These are phyloP conservation scores for Acacia concinna DNA, from an alignment of 331 rosid species.

Conservation along the genomic window DNA sequence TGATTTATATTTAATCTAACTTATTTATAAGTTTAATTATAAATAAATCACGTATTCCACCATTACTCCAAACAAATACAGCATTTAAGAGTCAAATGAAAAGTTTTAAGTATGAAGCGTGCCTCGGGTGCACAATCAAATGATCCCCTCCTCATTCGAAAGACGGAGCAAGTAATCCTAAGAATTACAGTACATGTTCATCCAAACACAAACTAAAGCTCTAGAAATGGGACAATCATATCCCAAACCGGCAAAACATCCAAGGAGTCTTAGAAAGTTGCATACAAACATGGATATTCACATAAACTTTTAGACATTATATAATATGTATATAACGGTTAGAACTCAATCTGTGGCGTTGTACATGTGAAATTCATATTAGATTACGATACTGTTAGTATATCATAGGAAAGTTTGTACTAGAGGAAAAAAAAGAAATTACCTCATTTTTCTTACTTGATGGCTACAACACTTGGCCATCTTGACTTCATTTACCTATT, in stretches of 20 bases:
- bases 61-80: too few species aligned
- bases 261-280: not conserved
- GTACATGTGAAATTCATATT: not conserved
- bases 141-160: not conserved
- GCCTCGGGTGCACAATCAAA: not conserved
- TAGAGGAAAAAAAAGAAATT: conserved; percentile 18
- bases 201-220: too few species aligned
- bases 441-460: conserved; percentile 8
- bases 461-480: not conserved
- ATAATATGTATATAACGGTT: not conserved
- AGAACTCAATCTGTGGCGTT: not conserved
- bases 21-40: too few species aligned
- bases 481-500: conserved; percentile 16
- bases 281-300: not conserved
- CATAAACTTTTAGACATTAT: not conserved
- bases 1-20: too few species aligned
- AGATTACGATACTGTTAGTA: not conserved
- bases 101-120: too few species aligned
- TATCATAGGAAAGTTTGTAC: not conserved
- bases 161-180: not conserved
- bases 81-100: too few species aligned
- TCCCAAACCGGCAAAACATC: not conserved
- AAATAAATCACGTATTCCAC: too few species aligned
- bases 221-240: not conserved
- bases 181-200: not conserved